Base-by-base conservation (phyloP, 2,329 filamentous ascomycete species). In the Neofusicoccum laricinum region DNA sequence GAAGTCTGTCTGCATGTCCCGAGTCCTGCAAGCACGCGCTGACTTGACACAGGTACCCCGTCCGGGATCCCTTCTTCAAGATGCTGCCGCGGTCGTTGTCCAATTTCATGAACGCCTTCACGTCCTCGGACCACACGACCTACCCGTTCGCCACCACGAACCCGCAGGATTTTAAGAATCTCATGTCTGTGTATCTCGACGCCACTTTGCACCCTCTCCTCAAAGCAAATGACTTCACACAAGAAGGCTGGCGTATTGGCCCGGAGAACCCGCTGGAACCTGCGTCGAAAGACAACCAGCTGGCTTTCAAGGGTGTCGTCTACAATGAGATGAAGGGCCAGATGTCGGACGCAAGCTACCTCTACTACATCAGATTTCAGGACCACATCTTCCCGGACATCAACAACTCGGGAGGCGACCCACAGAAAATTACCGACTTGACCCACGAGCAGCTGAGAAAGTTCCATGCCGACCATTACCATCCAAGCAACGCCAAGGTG, bases 311-410 rank as follows among this genome's bases (percentile, higher is more conserved):
- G 80, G 94, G 94, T 30, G 95, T 98, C 1, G 94, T 98, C 0
- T 98, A 98, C 80, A 99, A 99, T 72, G 95, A 99, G 80, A 99
- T 99, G 95, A 99, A 99, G 80, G 95, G 95, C 0, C 93, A 97
- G 74, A 96, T 98, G 89, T 98, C 95, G 2, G 95, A 99, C 76
- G 93, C 94, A 6, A 92, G 92, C 69, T 99, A 99, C 72, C 82
- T 98, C 0, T 99, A 92, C 81, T 98, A 97, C 76, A 96, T 97
- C 69, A 86, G 90, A 61, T 99, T 96, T 78, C 92, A 96, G 74
- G 93, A 98, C 71, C 90, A 95, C 75, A 92, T 99, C 62, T 95
- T 96, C 74, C 95, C 95, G 0, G 90, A 90, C 41, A 90, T 99
- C 76, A 91, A 99, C 80, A 98, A 99, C 79, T 98, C 94, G 1